Percentiles rank a stretch among this genome's conserved stretches.
Evolutionary conservation across 441 rosid species (phyloP).

Genomic region (Gossypium schwendimanii): DNA sequence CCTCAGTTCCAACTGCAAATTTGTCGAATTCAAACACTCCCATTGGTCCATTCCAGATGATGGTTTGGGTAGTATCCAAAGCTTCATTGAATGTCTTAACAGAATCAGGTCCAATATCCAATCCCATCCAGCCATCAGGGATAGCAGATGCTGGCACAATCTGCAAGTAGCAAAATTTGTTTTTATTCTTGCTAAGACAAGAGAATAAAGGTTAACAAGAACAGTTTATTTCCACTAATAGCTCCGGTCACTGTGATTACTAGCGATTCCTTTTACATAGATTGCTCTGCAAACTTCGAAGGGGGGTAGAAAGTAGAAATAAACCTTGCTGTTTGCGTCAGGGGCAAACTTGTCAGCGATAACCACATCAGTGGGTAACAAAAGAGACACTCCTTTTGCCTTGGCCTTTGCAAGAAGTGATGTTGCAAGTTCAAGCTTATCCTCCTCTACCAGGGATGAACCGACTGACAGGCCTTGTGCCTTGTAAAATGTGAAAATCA

Average conservation of each 20-base stretch:
- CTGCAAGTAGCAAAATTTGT: constrained; percentile 29
- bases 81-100: constrained; percentile 62
- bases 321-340: constrained; percentile 81
- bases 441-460: constrained; percentile 85
- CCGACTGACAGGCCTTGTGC: constrained; percentile 84
- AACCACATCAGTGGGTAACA: constrained; percentile 69
- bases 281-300: neutral
- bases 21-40: constrained; percentile 90
- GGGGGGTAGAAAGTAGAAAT: constrained; percentile 16
- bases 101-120: constrained; percentile 89
- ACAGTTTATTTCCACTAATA: neutral
- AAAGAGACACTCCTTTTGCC: constrained; percentile 72
- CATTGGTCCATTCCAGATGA: constrained; percentile 96
- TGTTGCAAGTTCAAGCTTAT: constrained; percentile 76
- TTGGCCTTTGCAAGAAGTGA: constrained; percentile 72
- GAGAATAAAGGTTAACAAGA: neutral
- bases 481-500: constrained; percentile 88
- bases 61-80: constrained; percentile 67
- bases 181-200: neutral
- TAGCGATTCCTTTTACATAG: neutral
- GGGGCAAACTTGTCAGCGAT: constrained; percentile 84
- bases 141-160: constrained; percentile 66
- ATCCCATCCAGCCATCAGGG: constrained; percentile 95
- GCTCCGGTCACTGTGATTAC: neutral
- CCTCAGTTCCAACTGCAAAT: constrained; percentile 86